Evolutionary conservation across 2,329 filamentous ascomycete species (phyloP), one percentile per base, ranked within the genome.

Genomic region (Xylaria sp.): DNA sequence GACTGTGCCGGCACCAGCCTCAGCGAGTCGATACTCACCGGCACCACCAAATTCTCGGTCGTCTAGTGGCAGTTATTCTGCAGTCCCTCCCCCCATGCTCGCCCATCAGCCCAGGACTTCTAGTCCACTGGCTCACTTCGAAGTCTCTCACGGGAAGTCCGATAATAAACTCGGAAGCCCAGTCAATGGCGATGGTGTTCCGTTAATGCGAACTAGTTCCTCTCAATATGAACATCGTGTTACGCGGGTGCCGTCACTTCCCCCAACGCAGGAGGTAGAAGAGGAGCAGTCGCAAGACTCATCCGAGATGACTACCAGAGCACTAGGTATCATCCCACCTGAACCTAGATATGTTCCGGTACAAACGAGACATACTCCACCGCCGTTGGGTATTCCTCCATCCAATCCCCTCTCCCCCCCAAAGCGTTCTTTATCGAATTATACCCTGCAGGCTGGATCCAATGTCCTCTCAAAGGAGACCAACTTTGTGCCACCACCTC

Each of bases 111-210:
- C 89, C 9, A 82, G 89, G 69, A 90, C 89, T 1, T 90, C 88
- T 1, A 91, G 89, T 69, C 89, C 89, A 0, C 77, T 90, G 65
- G 88, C 88, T 5, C 87, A 90, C 71, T 90, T 89, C 65, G 88
- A 90, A 74, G 81, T 83, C 11, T 82, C 81, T 7, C 80, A 81
- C 60, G 81, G 82, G 36, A 79, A 79, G 51, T 66, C 78, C 7
- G 75, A 77, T 54, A 70, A 75, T 44, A 76, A 72, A 69, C 73
- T 72, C 53, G 71, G 15, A 22, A 73, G 67, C 44, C 73, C 76
- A 5, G 65, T 66, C 6, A 80, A 81, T 63, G 77, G 77, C 5
- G 85, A 87, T n/a, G 69, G 69, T 17, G 68, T 75, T n/a, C 74
- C 80, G 42, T 71, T 79, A n/a, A 82, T 85, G 64, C 81, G 85